phyloP scores from a whole-genome alignment of 1,284 basidiomycete species.

The Ganoderma meredithae region DNA sequence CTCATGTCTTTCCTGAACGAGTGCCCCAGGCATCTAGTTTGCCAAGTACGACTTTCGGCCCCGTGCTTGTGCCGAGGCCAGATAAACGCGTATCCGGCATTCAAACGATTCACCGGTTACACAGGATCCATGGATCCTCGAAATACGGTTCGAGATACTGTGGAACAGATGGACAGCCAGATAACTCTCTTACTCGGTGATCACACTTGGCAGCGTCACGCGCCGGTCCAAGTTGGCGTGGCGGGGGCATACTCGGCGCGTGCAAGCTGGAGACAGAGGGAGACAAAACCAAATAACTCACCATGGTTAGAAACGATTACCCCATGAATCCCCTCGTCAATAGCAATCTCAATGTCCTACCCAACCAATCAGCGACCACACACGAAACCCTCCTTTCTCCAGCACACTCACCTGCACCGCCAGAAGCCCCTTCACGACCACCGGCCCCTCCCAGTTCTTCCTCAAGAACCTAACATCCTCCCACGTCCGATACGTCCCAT shows the following conservation, averaged over 20 bases:
- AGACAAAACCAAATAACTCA: constrained; percentile 32
- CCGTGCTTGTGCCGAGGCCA: background rate
- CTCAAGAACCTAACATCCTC: constrained; percentile 68
- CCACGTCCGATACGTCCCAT: constrained; percentile 68
- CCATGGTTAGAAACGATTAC: constrained; percentile 88
- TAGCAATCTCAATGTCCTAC: constrained; percentile 75
- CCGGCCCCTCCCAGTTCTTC: constrained; percentile 73
- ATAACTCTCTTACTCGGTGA: background rate
- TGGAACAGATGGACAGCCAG: background rate
- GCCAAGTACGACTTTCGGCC: background rate
- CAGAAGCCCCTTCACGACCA: constrained; percentile 78
- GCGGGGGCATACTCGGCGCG: no score
- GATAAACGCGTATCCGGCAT: background rate
- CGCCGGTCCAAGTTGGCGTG: background rate
- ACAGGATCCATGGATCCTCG: background rate
- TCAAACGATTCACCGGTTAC: background rate
- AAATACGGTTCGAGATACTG: background rate
- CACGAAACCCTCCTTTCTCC: background rate
- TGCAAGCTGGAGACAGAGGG: background rate
- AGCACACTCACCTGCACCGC: constrained; percentile 31
- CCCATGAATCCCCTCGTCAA: constrained; percentile 73
- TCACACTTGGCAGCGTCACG: background rate
- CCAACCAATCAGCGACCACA: constrained; percentile 5
- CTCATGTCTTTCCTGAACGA: background rate
- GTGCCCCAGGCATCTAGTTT: background rate